Evolutionary conservation across 179 eudicot genomes (phyloP), one percentile per base, ranked within the genome.

Genomic region (Beta lomatogona): DNA sequence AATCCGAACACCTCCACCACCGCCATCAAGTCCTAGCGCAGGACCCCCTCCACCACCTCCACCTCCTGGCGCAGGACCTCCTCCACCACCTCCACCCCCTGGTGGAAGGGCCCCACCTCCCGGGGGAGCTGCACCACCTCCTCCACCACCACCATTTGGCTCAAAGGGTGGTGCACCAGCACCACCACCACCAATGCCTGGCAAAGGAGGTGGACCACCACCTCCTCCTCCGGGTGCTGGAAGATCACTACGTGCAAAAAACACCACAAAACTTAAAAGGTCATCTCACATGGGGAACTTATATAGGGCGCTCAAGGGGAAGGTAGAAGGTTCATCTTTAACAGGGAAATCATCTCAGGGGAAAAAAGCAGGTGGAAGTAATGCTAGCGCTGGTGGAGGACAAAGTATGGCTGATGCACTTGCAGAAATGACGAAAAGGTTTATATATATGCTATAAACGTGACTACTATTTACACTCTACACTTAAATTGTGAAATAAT

Each of bases 341-440:
- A 80, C 89, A 57, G 90, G 87, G 11, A 94, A 91, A 87, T 83
- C 92, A 25, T 86, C 90, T 68, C 88, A 89, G 18, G 93, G 91
- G 21, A 87, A 82, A 80, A 89, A 85, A 79, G 82, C 88, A 58
- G 89, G 85, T 72, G 80, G 86, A n/a, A 87, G 91, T 60, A 86
- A 86, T 22, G 48, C 85, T 11, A 75, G 86, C 13, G 64, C 87
- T 46, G 84, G 86, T 58, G 92, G 97, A 67, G 99, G 99, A 63
- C 89, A 89, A 57, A 92, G 99, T 61, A 94, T 94, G 98, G 98
- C 98, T 81, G 98, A 96, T 83, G 99, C 99, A 73, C 77, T 96
- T 75, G 97, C 97, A 65, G 99, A 96, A 87, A 96, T 96, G 94
- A 96, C 98, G 46, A 96, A 92, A 82, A 91, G 98, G 99, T 94